phyloP scores from a whole-genome alignment of 1,284 basidiomycete species.

The Porodaedalea pini region DNA sequence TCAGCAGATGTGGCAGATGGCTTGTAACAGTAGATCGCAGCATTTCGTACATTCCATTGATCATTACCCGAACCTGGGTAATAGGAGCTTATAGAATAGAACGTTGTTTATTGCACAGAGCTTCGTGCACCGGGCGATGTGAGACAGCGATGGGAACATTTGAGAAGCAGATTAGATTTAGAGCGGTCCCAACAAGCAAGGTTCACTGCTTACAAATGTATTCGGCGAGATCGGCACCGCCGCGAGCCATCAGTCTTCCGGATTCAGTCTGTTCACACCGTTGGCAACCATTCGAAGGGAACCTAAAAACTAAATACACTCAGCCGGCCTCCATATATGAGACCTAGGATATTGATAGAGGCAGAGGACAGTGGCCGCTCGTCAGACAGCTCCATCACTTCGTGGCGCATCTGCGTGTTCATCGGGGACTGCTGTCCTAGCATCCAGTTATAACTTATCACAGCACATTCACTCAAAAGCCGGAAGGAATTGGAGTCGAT shows the following conservation, averaged over 20 bases:
- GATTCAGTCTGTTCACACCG: too few relatives aligned
- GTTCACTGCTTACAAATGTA: not conserved
- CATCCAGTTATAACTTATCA: not conserved
- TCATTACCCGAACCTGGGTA: not conserved
- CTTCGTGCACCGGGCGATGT: not conserved
- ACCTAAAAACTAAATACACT: not conserved
- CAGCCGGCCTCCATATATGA: not conserved
- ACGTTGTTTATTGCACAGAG: too few relatives aligned
- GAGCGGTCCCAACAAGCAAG: not conserved
- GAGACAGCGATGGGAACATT: not conserved
- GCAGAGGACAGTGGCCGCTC: not conserved
- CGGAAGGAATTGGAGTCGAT: not conserved
- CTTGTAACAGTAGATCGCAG: not conserved
- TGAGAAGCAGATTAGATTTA: not conserved
- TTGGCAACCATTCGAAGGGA: too few relatives aligned
- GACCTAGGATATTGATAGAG: not conserved
- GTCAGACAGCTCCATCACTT: not conserved
- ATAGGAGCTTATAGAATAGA: not conserved
- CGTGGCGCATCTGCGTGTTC: constrained; percentile 1
- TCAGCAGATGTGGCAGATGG: constrained; percentile 1
- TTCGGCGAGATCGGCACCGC: not conserved
- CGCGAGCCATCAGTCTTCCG: not conserved
- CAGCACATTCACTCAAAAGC: too few relatives aligned
- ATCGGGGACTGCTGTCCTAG: not conserved
- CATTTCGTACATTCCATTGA: not conserved